phyloP scores from a whole-genome alignment of 2,329 filamentous ascomycete species.

The Colletotrichum noveboracense region DNA sequence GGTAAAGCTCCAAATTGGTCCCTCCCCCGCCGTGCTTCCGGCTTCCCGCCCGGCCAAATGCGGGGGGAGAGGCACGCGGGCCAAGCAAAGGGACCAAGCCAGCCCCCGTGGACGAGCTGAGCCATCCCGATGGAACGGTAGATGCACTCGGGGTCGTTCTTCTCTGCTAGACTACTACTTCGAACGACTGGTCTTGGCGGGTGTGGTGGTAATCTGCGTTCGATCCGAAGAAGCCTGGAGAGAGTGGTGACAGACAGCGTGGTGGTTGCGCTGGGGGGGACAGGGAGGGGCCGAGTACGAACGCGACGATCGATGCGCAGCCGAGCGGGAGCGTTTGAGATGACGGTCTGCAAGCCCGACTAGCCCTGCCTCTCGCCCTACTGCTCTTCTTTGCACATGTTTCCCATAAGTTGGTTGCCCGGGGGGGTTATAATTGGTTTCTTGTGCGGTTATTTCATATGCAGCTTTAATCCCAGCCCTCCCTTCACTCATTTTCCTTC shows the following conservation, averaged over 20 bases:
- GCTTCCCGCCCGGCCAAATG: background rate
- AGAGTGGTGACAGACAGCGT: background rate
- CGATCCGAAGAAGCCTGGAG: background rate
- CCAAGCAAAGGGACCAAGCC: background rate
- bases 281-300: conserved; percentile 13
- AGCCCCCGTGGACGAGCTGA: background rate
- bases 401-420: background rate
- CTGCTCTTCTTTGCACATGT: background rate
- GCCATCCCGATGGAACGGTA: background rate
- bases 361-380: background rate
- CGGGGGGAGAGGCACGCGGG: background rate
- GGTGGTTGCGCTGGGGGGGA: background rate
- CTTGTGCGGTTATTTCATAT: background rate
- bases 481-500: background rate
- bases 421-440: background rate
- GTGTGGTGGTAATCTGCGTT: background rate
- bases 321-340: conserved; percentile 11
- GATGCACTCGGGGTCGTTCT: background rate
- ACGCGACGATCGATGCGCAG: background rate
- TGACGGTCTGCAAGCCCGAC: background rate
- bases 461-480: background rate
- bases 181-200: background rate
- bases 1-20: background rate
- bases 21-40: conserved; percentile 8
- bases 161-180: background rate